These are phyloP conservation scores for Puya raimondii DNA, from an alignment of 176 grass and related monocot genomes.

Conservation along the genomic window DNA sequence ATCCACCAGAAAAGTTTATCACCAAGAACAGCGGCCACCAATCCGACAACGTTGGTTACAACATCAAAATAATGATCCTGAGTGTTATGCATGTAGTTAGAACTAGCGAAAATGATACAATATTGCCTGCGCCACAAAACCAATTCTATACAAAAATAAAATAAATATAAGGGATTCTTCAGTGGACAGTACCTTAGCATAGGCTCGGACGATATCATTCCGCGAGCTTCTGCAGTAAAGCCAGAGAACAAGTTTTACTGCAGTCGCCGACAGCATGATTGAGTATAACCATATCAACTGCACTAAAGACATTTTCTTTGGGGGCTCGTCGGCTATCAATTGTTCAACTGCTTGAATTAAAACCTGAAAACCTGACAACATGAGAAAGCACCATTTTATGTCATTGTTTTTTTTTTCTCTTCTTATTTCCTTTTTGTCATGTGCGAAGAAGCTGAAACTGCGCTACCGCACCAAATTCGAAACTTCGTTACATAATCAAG, in stretches of 20 bases:
- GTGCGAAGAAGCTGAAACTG: neutral
- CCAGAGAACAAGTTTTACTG: slow-evolving; percentile 72
- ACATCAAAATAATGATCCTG: slow-evolving; percentile 97
- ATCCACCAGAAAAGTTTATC: slow-evolving; percentile 75
- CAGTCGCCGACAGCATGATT: slow-evolving; percentile 78
- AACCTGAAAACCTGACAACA: slow-evolving; percentile 58
- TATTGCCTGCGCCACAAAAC: neutral
- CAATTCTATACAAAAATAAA: neutral
- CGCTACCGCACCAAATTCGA: too few species aligned
- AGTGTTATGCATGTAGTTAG: neutral
- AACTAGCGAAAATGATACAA: slow-evolving; percentile 1
- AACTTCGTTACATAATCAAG: too few species aligned
- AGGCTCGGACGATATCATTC: slow-evolving; percentile 66
- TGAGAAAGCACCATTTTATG: neutral
- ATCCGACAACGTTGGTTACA: slow-evolving; percentile 72
- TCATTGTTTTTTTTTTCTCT: neutral
- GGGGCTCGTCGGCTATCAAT: slow-evolving; percentile 40
- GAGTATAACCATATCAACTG: slow-evolving; percentile 71
- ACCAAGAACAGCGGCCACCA: slow-evolving; percentile 79
- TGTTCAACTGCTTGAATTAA: slow-evolving; percentile 51
- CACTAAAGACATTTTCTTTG: slow-evolving; percentile 44
- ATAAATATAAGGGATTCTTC: neutral
- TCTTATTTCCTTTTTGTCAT: neutral
- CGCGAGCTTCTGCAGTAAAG: slow-evolving; percentile 64
- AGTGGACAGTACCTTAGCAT: slow-evolving; percentile 46